Conservation (phyloP, 2,329 filamentous ascomycete genomes). For the Colletotrichum sp. region DNA sequence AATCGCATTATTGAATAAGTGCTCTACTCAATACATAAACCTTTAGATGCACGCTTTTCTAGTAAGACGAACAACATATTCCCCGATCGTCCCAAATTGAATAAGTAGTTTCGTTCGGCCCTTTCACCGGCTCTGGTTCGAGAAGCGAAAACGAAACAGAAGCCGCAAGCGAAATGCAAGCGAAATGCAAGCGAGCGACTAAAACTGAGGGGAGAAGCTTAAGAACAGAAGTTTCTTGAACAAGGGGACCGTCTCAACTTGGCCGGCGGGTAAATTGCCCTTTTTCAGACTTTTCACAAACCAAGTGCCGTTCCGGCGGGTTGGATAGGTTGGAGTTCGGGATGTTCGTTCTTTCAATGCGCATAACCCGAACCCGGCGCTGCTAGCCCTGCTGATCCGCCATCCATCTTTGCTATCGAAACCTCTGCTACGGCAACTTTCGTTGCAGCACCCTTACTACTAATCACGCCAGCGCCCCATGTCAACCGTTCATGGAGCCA, state of each 20-base stretch:
- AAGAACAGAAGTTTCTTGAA: not conserved
- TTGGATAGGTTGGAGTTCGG: not conserved
- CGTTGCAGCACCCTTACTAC: not conserved
- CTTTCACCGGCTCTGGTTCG: not conserved
- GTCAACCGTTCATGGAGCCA: not conserved
- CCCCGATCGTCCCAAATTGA: not conserved
- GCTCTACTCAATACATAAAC: not conserved
- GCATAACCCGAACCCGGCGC: not conserved
- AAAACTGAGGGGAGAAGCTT: not conserved
- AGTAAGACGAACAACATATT: not conserved
- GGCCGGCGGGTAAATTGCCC: not conserved
- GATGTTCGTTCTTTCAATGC: not conserved
- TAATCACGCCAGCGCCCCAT: not conserved
- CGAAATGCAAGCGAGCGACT: not conserved
- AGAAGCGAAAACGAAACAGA: not conserved
- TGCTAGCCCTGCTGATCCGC: not conserved
- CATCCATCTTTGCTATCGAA: not conserved
- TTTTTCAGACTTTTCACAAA: not conserved
- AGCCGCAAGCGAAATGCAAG: not conserved
- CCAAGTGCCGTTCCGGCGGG: not conserved
- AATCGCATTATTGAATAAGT: not conserved
- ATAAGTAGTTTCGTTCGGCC: not conserved
- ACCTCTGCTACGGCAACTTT: not conserved
- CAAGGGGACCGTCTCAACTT: not conserved
- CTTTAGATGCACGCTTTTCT: not conserved